Evolutionary conservation across 306 rosid species (phyloP).

Genomic region (Leucaena leucocephala): DNA sequence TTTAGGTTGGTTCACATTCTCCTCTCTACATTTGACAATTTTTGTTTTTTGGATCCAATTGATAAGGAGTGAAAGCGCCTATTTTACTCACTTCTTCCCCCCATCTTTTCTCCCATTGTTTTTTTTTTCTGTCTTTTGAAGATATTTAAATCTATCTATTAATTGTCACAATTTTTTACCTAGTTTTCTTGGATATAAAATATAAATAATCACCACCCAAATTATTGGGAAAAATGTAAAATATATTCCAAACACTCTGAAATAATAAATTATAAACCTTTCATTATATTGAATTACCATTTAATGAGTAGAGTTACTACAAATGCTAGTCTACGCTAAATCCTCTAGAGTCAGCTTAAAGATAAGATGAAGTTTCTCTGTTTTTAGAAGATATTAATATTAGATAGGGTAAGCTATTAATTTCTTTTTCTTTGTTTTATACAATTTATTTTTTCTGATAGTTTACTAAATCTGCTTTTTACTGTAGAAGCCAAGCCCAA

Average conservation of each 20-base stretch:
- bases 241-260: background rate
- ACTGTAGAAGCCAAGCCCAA: background rate
- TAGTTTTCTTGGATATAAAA: background rate
- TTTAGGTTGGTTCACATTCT: background rate
- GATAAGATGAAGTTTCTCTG: too few species aligned
- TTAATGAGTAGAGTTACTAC: background rate
- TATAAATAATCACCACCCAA: background rate
- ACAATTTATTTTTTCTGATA: background rate
- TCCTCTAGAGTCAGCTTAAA: background rate
- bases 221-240: background rate
- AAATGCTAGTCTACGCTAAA: background rate
- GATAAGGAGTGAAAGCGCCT: background rate
- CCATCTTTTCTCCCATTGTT: background rate
- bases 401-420: too few species aligned
- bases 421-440: background rate
- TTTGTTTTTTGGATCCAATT: background rate
- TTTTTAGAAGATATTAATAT: too few species aligned
- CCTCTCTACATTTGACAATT: too few species aligned
- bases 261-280: background rate
- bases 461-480: background rate
- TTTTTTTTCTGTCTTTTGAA: background rate
- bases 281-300: background rate
- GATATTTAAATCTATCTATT: background rate
- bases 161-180: background rate
- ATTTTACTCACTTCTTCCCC: background rate